Percentiles rank a stretch among this genome's conserved stretches.
These are phyloP conservation scores for Phylloporus sp. DNA, from an alignment of 768 basidiomycete species.

Conservation along the genomic window DNA sequence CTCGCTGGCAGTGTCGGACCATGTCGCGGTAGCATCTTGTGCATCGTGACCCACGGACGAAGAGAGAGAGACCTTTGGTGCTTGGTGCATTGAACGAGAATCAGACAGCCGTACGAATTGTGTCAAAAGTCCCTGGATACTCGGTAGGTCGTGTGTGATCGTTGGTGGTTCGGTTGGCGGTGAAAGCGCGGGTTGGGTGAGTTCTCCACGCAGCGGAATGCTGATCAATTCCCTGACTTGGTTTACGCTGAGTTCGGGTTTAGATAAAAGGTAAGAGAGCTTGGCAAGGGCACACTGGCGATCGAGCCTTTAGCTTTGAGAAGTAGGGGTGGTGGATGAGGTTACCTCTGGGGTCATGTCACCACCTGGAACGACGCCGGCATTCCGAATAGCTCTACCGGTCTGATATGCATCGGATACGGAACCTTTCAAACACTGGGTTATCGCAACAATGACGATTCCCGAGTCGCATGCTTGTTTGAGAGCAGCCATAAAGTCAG, in stretches of 20 bases:
- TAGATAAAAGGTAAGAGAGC: slow-evolving; percentile 85
- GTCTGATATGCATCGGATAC: slow-evolving; percentile 85
- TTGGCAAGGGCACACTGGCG: slow-evolving; percentile 84
- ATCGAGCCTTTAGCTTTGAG: slow-evolving; percentile 1
- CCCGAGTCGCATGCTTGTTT: slow-evolving; percentile 80
- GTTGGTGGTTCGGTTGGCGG: slow-evolving; percentile 40
- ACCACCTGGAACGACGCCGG: slow-evolving; percentile 79
- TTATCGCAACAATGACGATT: slow-evolving; percentile 85
- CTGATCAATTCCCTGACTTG: slow-evolving; percentile 75
- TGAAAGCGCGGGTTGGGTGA: slow-evolving; percentile 53
- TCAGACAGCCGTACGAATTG: slow-evolving; percentile 67
- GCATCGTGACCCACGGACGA: slow-evolving; percentile 37
- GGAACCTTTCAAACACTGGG: slow-evolving; percentile 84
- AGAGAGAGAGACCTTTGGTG: slow-evolving; percentile 36
- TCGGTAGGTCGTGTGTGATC: slow-evolving; percentile 47
- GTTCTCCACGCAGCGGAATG: slow-evolving; percentile 83
- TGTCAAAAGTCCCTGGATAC: slow-evolving; percentile 60
- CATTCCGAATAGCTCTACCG: slow-evolving; percentile 61
- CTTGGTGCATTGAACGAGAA: slow-evolving; percentile 35
- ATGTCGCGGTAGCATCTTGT: slow-evolving; percentile 51
- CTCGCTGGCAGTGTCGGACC: slow-evolving; percentile 79
- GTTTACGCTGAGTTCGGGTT: slow-evolving; percentile 62
- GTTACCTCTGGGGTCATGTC: slow-evolving; percentile 95
- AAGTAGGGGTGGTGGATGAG: background rate
- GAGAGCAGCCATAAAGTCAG: slow-evolving; percentile 71